phyloP scores from a whole-genome alignment of 768 basidiomycete species.

The Suillus subalutaceus region DNA sequence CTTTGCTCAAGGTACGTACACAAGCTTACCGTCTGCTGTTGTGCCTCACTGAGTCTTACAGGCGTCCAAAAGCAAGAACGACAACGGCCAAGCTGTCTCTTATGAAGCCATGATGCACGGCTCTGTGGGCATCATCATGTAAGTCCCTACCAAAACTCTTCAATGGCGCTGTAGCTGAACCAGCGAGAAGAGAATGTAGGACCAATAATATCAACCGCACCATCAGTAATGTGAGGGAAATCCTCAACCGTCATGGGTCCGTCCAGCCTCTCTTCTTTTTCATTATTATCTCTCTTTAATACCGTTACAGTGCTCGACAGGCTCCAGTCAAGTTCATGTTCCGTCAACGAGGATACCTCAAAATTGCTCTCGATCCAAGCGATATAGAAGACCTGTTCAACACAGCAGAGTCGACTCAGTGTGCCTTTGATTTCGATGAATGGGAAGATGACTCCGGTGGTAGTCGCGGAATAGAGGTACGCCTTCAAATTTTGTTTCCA shows the following conservation, averaged over 20 bases:
- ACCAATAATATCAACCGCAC: constrained; percentile 71
- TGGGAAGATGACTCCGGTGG: constrained; percentile 35
- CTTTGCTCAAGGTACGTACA: constrained; percentile 52
- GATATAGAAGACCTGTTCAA: constrained; percentile 42
- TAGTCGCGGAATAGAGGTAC: constrained; percentile 39
- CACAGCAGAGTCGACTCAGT: constrained; percentile 19
- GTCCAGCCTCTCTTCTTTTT: constrained; percentile 13
- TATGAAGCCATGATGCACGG: constrained; percentile 66
- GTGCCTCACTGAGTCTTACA: constrained; percentile 9
- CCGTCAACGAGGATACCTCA: constrained; percentile 54
- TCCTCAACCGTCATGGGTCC: constrained; percentile 52
- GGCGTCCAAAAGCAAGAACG: constrained; percentile 53
- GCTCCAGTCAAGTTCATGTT: constrained; percentile 72
- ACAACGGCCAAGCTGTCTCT: constrained; percentile 48
- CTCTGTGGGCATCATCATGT: constrained; percentile 68
- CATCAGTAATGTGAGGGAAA: constrained; percentile 55
- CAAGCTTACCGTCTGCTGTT: not conserved
- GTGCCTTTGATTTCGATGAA: constrained; percentile 49
- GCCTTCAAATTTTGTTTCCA: constrained; percentile 8
- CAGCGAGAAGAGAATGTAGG: constrained; percentile 51
- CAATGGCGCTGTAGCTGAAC: constrained; percentile 7
- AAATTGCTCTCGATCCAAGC: constrained; percentile 40
- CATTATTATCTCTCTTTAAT: not conserved
- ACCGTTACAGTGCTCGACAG: constrained; percentile 51
- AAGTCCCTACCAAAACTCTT: constrained; percentile 27